phyloP scores from a whole-genome alignment of 768 basidiomycete species.

The Boletus barrowsii region DNA sequence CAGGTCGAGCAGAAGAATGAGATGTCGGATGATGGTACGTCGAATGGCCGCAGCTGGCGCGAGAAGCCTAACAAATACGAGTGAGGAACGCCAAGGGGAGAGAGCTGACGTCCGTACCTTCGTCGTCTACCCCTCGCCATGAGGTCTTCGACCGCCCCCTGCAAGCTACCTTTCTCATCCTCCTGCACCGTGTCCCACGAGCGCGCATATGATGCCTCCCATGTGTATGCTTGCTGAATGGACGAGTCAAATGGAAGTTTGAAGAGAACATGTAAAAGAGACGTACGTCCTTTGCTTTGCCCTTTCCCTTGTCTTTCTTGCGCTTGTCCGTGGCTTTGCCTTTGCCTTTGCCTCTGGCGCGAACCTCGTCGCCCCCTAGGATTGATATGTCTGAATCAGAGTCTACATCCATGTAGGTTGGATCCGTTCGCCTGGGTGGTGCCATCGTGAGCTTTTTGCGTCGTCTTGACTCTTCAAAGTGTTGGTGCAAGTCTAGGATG shows the following conservation, averaged over 20 bases:
- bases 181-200: conserved; percentile 98
- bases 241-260: conserved; percentile 2
- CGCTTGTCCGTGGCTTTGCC: conserved; percentile 50
- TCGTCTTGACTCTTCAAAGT: no score
- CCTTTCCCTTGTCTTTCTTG: conserved; percentile 51
- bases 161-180: conserved; percentile 89
- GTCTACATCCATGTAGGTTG: conserved; percentile 52
- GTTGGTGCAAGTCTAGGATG: not conserved
- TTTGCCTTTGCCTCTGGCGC: conserved; percentile 57
- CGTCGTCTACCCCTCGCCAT: conserved; percentile 83
- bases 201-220: conserved; percentile 93
- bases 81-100: conserved; percentile 6
- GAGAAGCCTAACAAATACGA: conserved; percentile 52
- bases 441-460: conserved; percentile 17
- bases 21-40: conserved; percentile 93
- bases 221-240: conserved; percentile 78
- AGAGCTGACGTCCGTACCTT: conserved; percentile 50
- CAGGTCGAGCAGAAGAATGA: conserved; percentile 88
- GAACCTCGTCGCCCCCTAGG: conserved; percentile 45
- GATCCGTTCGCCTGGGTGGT: conserved; percentile 25
- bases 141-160: conserved; percentile 84
- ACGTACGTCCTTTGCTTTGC: conserved; percentile 34
- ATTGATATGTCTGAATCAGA: conserved; percentile 74
- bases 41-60: conserved; percentile 86
- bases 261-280: not conserved